These are phyloP conservation scores for Debaryomyces sp. DNA, from an alignment of 1,139 yeast genomes.

Conservation along the genomic window DNA sequence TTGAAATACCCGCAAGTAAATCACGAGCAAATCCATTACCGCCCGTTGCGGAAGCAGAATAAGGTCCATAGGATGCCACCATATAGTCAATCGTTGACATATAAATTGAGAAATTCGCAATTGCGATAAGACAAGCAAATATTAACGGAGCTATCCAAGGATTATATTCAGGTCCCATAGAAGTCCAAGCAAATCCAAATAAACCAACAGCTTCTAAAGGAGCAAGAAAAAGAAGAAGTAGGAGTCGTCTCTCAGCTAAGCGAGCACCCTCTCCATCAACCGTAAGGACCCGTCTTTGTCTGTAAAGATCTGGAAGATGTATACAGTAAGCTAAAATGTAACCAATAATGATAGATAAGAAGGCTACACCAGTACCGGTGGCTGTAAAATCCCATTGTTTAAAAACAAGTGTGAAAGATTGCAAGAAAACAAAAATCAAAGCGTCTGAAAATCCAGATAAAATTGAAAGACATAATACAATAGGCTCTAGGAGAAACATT, in stretches of 20 bases:
- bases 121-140: conserved; percentile 33
- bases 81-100: conserved; percentile 41
- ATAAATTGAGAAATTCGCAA: conserved; percentile 38
- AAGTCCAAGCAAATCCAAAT: conserved; percentile 40
- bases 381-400: conserved; percentile 28
- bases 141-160: conserved; percentile 40
- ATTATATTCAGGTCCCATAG: conserved; percentile 30
- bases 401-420: conserved; percentile 35
- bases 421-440: conserved; percentile 40
- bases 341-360: conserved; percentile 32
- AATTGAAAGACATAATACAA: conserved; percentile 37
- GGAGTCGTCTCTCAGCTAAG: conserved; percentile 27
- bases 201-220: conserved; percentile 36
- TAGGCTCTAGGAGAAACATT: conserved; percentile 37
- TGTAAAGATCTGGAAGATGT: conserved; percentile 25
- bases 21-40: conserved; percentile 43
- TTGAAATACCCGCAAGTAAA: conserved; percentile 36
- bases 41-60: conserved; percentile 44
- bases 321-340: conserved; percentile 31
- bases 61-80: conserved; percentile 39
- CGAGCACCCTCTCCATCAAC: conserved; percentile 26
- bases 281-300: conserved; percentile 20
- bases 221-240: conserved; percentile 25
- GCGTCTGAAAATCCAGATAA: conserved; percentile 43
- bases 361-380: conserved; percentile 30